These are phyloP conservation scores for Cladophialophora carrionii DNA, from an alignment of 2,329 filamentous ascomycete species.

Conservation along the genomic window DNA sequence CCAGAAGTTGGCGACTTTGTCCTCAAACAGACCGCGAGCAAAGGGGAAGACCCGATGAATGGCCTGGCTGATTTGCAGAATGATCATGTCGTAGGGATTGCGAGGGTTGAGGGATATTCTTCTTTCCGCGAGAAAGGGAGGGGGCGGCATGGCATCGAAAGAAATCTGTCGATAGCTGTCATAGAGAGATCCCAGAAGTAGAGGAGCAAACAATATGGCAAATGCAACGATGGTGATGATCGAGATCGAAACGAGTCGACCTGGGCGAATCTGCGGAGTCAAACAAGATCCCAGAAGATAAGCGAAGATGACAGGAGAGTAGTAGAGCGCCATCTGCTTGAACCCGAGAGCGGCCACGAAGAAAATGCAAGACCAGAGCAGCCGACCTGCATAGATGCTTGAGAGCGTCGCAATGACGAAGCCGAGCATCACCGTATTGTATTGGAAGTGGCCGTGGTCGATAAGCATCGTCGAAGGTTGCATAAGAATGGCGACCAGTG, in stretches of 20 bases:
- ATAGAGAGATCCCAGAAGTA: constrained; percentile 72
- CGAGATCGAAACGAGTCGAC: constrained; percentile 74
- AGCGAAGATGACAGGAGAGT: constrained; percentile 88
- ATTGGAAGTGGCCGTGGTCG: constrained; percentile 96
- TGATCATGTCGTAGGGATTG: constrained; percentile 71
- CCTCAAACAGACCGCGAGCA: constrained; percentile 91
- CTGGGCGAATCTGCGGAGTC: constrained; percentile 69
- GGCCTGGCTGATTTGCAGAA: constrained; percentile 80
- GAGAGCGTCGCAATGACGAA: constrained; percentile 84
- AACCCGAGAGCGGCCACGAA: constrained; percentile 94
- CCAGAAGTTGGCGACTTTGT: constrained; percentile 99
- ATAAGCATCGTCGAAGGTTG: constrained; percentile 89
- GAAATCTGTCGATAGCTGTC: constrained; percentile 68
- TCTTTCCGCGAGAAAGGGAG: constrained; percentile 65
- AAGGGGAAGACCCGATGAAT: constrained; percentile 96
- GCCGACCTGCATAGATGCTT: constrained; percentile 80
- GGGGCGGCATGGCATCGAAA: constrained; percentile 61
- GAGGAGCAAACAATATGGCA: constrained; percentile 71
- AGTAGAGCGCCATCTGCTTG: constrained; percentile 99
- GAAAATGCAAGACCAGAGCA: constrained; percentile 87
- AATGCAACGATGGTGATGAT: constrained; percentile 74
- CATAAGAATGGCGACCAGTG: constrained; percentile 86
- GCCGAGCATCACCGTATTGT: constrained; percentile 98
- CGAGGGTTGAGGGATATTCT: constrained; percentile 62
- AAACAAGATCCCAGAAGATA: constrained; percentile 86